Conservation (phyloP, 2,329 filamentous ascomycete genomes). For the Fusarium pseudocircinatum region DNA sequence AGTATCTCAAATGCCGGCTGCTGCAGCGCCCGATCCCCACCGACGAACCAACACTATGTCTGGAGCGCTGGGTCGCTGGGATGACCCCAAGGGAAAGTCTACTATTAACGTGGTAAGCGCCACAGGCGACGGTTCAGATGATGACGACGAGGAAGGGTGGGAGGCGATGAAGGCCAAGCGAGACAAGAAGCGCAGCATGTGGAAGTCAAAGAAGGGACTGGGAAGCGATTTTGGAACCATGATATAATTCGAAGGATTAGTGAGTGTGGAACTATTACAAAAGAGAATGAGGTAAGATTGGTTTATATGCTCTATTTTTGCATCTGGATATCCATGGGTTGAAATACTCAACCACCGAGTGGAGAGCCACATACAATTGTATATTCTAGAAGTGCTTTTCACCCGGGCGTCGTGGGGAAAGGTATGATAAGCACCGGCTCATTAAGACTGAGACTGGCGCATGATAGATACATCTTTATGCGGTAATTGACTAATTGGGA, state of each 20-base stretch:
- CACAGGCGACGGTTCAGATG: slow-evolving; percentile 55
- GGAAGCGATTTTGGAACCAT: slow-evolving; percentile 60
- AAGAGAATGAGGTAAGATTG: slow-evolving; percentile 42
- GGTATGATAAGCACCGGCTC: slow-evolving; percentile 39
- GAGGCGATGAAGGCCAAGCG: slow-evolving; percentile 75
- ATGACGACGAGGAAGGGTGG: slow-evolving; percentile 76
- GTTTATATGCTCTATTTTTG: slow-evolving; percentile 41
- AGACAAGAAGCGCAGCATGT: slow-evolving; percentile 73
- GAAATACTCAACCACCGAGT: slow-evolving; percentile 30
- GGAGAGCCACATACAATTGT: slow-evolving; percentile 38
- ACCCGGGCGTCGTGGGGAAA: slow-evolving; percentile 44
- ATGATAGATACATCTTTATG: slow-evolving; percentile 46
- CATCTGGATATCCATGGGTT: slow-evolving; percentile 42
- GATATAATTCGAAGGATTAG: slow-evolving; percentile 47
- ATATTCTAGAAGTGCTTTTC: slow-evolving; percentile 45
- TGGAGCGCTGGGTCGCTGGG: slow-evolving; percentile 45
- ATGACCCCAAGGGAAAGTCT: slow-evolving; percentile 47
- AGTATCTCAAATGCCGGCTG: slow-evolving; percentile 72
- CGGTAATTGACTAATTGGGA: slow-evolving; percentile 46
- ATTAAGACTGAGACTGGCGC: slow-evolving; percentile 40
- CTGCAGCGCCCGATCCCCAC: slow-evolving; percentile 44
- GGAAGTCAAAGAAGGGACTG: slow-evolving; percentile 69
- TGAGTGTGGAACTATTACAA: slow-evolving; percentile 26
- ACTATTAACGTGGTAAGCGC: slow-evolving; percentile 53
- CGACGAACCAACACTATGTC: slow-evolving; percentile 49